Base-by-base conservation (phyloP, 2,329 filamentous ascomycete species). In the Trichoderma afroharzianum region DNA sequence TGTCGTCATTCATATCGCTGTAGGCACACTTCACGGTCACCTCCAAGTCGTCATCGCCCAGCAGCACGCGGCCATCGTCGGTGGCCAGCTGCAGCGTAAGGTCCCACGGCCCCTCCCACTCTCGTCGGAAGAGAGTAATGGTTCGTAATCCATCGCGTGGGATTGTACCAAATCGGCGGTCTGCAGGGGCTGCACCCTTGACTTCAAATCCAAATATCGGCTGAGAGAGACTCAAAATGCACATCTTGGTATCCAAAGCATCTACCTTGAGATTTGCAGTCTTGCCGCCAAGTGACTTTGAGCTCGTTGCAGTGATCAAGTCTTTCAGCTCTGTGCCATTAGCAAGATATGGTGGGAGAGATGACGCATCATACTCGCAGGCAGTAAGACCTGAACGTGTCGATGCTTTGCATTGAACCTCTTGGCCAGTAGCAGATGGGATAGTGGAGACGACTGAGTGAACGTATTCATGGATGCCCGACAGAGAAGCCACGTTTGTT, bases 81-180 rank as follows among this genome's bases (percentile, higher is more conserved):
- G 75, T 75, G 11, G 3, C 33, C 14, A 80, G 58, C 11, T 78
- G 63, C 1, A 82, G 69, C 9, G 78, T 80, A 21, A 97, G 91
- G 18, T 87, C 86, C 93, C 95, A 98, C 3, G 87, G 87, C 32
- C 89, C 88, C 62, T 90, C 87, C 91, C 93, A 97, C 43, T 91
- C 88, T 39, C 96, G 87, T 74, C 93, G 92, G 92, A 95, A 98
- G 12, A 98, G 86, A 72, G 91, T 88, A 68, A 97, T 86, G 72
- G 91, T 88, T 55, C 85, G 85, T 71, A 92, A 85, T 1, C 92
- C 93, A 14, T 86, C 85, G 8, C 88, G 84, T 1, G 90, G 88
- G 6, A 89, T 87, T 57, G 86, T 83, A 21, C 90, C 88, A 79
- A 94, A 93, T 58, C 92, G 88, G 28, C 86, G 82, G 77, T 93